These are phyloP conservation scores for Cryphonectria naterciae DNA, from an alignment of 2,329 filamentous ascomycete genomes.

Conservation along the genomic window DNA sequence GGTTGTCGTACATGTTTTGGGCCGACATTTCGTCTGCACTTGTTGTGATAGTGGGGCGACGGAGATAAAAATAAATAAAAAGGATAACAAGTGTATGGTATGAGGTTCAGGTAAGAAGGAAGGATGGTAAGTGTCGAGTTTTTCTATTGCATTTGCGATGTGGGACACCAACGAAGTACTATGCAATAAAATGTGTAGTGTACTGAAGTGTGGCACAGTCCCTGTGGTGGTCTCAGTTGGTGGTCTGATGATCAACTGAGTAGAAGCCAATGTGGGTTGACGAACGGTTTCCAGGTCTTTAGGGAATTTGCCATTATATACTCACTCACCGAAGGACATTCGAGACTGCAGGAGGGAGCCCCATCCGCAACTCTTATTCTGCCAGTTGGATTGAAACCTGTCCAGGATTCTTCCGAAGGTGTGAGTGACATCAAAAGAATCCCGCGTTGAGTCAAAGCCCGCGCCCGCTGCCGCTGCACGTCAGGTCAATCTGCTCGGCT, in stretches of 20 bases:
- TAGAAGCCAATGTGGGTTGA: slow-evolving; percentile 1
- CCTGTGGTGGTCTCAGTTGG: background rate
- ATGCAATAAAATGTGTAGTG: background rate
- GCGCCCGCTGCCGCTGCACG: background rate
- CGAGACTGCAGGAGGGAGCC: background rate
- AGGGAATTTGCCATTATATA: background rate
- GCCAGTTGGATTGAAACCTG: background rate
- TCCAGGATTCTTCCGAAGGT: background rate
- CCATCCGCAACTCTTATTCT: background rate
- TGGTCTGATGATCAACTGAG: slow-evolving; percentile 11
- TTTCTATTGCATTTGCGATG: background rate
- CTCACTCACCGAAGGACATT: background rate
- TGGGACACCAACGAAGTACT: background rate
- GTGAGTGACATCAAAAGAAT: background rate
- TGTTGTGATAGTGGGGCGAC: background rate
- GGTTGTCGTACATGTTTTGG: slow-evolving; percentile 48
- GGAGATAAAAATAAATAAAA: background rate
- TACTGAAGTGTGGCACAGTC: background rate
- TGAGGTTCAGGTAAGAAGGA: background rate
- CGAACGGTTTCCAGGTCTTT: background rate
- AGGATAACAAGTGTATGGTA: background rate
- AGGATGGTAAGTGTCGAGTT: background rate
- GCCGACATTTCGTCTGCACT: slow-evolving; percentile 20
- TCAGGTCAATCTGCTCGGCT: background rate
- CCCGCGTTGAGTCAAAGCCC: background rate